Evolutionary conservation across 495 filamentous ascomycete species (phyloP), one percentile per base, ranked within the genome.

Genomic region (Daldinia grandis): DNA sequence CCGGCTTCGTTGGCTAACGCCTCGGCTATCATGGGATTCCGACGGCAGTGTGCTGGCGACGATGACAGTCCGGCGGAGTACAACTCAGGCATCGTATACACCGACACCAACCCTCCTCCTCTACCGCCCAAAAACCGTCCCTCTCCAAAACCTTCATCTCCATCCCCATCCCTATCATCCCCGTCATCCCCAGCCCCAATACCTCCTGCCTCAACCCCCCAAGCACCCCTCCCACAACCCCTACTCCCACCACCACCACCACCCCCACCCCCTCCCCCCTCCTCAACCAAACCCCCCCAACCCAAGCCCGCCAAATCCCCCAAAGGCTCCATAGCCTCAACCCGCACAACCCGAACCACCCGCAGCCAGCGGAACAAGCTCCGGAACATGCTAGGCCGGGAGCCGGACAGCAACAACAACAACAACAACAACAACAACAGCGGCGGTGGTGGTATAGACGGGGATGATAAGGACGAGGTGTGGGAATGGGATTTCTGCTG

Each of bases 281-380:
- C 44, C 49, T 3, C 10, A 14, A 53, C 49, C 49, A 25, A 53
- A n/a, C 1, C 28, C 17, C 51, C 51, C 51, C 51, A n/a, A 3
- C 28, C 25, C 51, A 25, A 8, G 4, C 24, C 10, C 50, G 50
- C 5, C 50, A 64, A 68, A 30, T 71, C 76, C 3, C 40, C 68
- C 27, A 63, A 65, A 14, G 62, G 47, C 25, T 70, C 50, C 10
- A 28, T 64, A 35, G 42, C 67, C 6, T 59, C 66, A 5, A 27
- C 27, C 33, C 21, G 56, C 25, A 69, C 54, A 30, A 57, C 38
- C 31, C 66, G 58, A 35, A 71, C 37, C 14, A 63, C 72, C 28
- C 59, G 62, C 35, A 75, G 75, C 24, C 73, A 68, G 25, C 63
- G 68, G 30, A 60, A 66, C 49, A 73, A 73, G 35, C 33, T 73